Conservation (phyloP, 2,329 filamentous ascomycete species). For the Aureobasidium mangrovei region DNA sequence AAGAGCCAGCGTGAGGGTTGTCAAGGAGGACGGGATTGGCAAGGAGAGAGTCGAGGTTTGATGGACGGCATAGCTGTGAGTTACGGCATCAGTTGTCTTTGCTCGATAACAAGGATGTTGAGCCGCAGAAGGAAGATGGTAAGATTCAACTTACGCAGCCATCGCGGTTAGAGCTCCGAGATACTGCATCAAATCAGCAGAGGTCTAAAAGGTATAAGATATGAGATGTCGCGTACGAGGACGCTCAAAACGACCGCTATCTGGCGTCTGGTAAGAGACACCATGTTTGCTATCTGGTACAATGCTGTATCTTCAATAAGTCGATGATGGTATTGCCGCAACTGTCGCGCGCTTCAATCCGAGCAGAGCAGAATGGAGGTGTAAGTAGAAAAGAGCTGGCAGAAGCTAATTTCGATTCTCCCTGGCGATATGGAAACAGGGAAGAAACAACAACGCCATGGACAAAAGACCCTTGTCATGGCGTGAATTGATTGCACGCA, state of each 20-base stretch:
- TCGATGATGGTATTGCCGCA: too few relatives aligned
- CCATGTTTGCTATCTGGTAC: not conserved
- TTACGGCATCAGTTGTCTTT: not conserved
- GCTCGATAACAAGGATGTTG: not conserved
- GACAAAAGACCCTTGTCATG: not conserved
- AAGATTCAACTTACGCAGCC: constrained; percentile 24
- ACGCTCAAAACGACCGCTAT: constrained; percentile 32
- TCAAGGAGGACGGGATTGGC: constrained; percentile 34
- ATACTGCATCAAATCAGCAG: constrained; percentile 25
- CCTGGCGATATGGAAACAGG: not conserved
- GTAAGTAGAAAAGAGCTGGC: not conserved
- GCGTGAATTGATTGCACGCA: not conserved
- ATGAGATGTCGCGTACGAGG: constrained; percentile 22
- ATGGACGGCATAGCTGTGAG: constrained; percentile 24
- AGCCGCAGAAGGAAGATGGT: not conserved
- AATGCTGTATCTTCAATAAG: too few relatives aligned
- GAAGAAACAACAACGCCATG: not conserved
- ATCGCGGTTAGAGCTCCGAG: constrained; percentile 33
- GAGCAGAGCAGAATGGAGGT: not conserved
- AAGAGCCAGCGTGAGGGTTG: constrained; percentile 34
- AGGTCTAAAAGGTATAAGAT: not conserved
- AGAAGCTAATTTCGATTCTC: not conserved
- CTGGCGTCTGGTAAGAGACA: constrained; percentile 28
- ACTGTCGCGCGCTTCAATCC: too few relatives aligned
- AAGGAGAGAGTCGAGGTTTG: constrained; percentile 29